Evolutionary conservation across 2,329 filamentous ascomycete genomes (phyloP), one percentile per base, ranked within the genome.

Genomic region (Aspergillus intermedius): DNA sequence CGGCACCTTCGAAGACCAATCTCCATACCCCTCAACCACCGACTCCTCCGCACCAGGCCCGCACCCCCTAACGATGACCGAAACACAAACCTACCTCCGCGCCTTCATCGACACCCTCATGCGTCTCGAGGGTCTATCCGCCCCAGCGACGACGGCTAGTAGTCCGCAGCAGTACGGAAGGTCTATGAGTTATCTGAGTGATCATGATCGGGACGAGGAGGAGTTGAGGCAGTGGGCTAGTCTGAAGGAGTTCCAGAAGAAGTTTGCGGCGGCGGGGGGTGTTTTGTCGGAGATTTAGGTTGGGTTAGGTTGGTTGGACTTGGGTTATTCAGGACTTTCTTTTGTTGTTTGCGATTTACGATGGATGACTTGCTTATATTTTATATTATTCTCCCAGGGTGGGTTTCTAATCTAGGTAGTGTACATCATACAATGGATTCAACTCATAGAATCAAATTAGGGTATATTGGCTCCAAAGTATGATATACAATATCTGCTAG

Each of bases 151-250:
- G 53, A 43, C 60, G 1, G 49, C 42, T 62, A 32, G 77, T 74
- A 76, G 77, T 73, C 50, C 64, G 62, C 13, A 69, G 32, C 60
- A 51, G 5, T 57, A 62, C 15, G 56, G 60, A 2, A 58, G 61
- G 23, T 54, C 63, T 6, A 69, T 67, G 66, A 68, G 65, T 37
- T 69, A 70, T 50, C 30, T 65, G 2, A 67, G 63, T 37, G 61
- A 68, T 41, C 58, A 76, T 17, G 76, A 87, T 54, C 81, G 84
- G 35, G 88, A 93, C 57, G 87, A 91, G 60, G 80, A 85, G 46
- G 88, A 93, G 66, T 68, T 93, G 56, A 76, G 81, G 17, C 77
- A 82, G 50, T 95, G 89, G 89, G 85, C 86, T 0, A 87, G 87
- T 63, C 68, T 95, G 54, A 78, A 87, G 50, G 86, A 91, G 46